Conservation (phyloP, 1,284 basidiomycete genomes). For the Sporisorium exsertum region DNA sequence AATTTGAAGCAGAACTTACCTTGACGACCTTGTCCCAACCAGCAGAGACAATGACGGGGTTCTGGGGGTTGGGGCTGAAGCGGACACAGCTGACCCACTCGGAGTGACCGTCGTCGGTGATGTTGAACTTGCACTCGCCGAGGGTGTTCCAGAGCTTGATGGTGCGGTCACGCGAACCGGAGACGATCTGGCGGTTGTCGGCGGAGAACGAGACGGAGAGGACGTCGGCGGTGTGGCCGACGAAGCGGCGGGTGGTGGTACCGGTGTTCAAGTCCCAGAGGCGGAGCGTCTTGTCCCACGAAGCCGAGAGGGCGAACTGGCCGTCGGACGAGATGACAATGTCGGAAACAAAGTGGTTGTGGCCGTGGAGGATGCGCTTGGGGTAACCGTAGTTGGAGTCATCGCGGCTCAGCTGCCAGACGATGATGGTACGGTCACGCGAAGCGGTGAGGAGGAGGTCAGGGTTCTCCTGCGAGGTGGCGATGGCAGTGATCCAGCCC, state of each 20-base stretch:
- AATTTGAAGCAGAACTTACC: constrained; percentile 74
- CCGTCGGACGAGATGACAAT: constrained; percentile 90
- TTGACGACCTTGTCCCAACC: constrained; percentile 99
- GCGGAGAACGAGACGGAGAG: constrained; percentile 75
- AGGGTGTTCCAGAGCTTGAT: constrained; percentile 99
- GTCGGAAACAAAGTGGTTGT: constrained; percentile 99
- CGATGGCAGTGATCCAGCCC: constrained; percentile 91
- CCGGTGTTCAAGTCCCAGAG: constrained; percentile 80
- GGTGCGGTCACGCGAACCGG: constrained; percentile 91
- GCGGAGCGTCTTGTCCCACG: constrained; percentile 99
- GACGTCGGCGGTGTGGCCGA: constrained; percentile 98
- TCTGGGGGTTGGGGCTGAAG: constrained; percentile 97
- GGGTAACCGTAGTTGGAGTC: constrained; percentile 73
- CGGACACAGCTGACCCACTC: constrained; percentile 95
- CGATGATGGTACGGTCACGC: constrained; percentile 99
- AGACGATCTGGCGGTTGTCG: constrained; percentile 85
- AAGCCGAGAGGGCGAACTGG: constrained; percentile 98
- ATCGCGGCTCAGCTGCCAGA: constrained; percentile 98
- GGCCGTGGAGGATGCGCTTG: constrained; percentile 96
- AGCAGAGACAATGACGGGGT: constrained; percentile 98
- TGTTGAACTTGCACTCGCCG: constrained; percentile 99
- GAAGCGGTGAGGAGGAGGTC: constrained; percentile 97
- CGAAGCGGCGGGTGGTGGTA: constrained; percentile 77
- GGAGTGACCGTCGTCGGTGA: constrained; percentile 91
- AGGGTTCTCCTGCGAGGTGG: constrained; percentile 94